Evolutionary conservation across 306 rosid genomes (phyloP), one percentile per base, ranked within the genome.

Genomic region (Cercis canadensis): DNA sequence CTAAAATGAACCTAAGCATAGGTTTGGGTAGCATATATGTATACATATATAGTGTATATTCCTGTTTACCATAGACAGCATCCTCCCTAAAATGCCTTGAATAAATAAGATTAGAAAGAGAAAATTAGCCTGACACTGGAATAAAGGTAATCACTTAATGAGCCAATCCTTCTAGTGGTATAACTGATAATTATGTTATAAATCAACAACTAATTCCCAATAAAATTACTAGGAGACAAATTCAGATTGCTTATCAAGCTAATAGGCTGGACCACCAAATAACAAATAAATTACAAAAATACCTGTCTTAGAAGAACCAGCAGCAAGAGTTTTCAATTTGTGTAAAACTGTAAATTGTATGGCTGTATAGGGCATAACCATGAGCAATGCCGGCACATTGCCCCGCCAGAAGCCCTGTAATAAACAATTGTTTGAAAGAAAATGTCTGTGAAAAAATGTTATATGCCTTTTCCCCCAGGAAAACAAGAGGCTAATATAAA

Each of bases 311-410:
- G 94, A 89, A 78, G 98, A 94, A 76, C 98, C 97, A 66, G 98
- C 55, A 2, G 92, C 98, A 70, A 87, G 62, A 58, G 96, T 87
- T 83, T 94, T 94, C 70, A 94, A 77, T 75, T 80, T 90, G 57
- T 89, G 96, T 49, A 88, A 81, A 57, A 90, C 97, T 16, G 98
- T 80, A 81, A 94, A 94, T 43, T 90, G 97, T 57, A 94, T 94
- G 14, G 98, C 96, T 14, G 96, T 88, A 78, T 94, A 94, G 0
- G 98, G 98, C 98, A 94, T 94, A 80, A 87, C 97, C 98, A 90
- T 94, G 61, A 94, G 97, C 82, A 90, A 79, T 36, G 97, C 98
- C 3, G 98, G 98, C 40, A 94, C 98, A 73, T 94, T 94, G 2
- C 98, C 98, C 19, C 96, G 92, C 98, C 98, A 94, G 67, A 94